Evolutionary conservation across 805 yeast genomes (phyloP).

Genomic region (Torulaspora quercuum): DNA sequence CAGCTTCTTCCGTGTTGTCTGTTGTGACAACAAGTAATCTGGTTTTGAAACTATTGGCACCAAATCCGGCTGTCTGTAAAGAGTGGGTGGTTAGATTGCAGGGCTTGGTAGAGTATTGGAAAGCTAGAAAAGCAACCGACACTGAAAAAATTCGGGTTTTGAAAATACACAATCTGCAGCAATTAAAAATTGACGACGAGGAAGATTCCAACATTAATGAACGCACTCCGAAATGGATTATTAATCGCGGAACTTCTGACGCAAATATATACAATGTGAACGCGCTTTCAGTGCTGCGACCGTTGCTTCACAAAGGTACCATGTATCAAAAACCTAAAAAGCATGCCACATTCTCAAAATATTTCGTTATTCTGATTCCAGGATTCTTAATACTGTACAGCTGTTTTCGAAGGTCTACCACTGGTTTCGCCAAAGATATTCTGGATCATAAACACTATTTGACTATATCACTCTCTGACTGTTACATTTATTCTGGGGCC

Average conservation of each 20-base stretch:
- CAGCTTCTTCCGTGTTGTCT: conserved; percentile 49
- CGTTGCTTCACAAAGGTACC: conserved; percentile 60
- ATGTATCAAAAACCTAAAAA: conserved; percentile 67
- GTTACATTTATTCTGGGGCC: conserved; percentile 75
- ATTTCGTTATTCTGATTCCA: conserved; percentile 63
- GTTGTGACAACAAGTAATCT: conserved; percentile 48
- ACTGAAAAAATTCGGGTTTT: conserved; percentile 36
- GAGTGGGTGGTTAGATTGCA: conserved; percentile 62
- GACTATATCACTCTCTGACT: conserved; percentile 58
- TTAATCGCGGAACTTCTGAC: conserved; percentile 51
- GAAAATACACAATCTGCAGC: conserved; percentile 45
- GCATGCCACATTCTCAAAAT: conserved; percentile 61
- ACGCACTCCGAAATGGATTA: conserved; percentile 50
- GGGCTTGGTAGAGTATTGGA: conserved; percentile 58
- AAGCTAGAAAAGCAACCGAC: conserved; percentile 42
- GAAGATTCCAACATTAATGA: conserved; percentile 53
- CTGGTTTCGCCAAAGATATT: conserved; percentile 46
- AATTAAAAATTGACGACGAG: conserved; percentile 51
- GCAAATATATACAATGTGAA: conserved; percentile 53
- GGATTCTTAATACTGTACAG: conserved; percentile 62
- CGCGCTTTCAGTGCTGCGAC: conserved; percentile 54
- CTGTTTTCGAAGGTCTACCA: conserved; percentile 45
- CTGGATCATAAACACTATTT: conserved; percentile 50
- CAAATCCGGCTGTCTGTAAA: conserved; percentile 45
- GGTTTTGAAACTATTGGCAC: conserved; percentile 53